phyloP scores from a whole-genome alignment of 345 rosid genomes.

The Nasturtium officinale region DNA sequence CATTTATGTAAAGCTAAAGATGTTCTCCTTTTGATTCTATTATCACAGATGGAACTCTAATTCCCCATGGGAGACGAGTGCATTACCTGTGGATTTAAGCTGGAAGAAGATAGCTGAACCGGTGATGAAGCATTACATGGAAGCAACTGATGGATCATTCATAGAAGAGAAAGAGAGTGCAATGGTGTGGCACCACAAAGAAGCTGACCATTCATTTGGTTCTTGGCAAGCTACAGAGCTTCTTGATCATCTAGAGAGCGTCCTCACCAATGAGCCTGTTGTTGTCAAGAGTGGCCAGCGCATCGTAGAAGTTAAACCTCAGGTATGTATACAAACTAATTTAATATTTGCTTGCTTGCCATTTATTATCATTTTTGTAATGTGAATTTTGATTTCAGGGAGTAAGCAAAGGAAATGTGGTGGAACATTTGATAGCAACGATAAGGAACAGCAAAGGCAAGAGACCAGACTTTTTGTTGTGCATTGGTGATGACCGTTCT shows the following conservation, averaged over 20 bases:
- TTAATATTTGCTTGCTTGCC: neutral
- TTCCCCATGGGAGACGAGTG: conserved; percentile 63
- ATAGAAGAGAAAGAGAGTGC: conserved; percentile 84
- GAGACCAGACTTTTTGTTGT: conserved; percentile 69
- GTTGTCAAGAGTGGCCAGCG: conserved; percentile 79
- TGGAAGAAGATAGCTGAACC: conserved; percentile 79
- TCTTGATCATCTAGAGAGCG: conserved; percentile 79
- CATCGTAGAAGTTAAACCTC: conserved; percentile 92
- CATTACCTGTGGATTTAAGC: conserved; percentile 45
- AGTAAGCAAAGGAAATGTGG: conserved; percentile 73
- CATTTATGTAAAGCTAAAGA: conserved; percentile 7
- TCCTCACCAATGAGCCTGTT: conserved; percentile 84
- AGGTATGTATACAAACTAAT: conserved; percentile 50
- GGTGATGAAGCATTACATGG: conserved; percentile 73
- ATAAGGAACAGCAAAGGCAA: conserved; percentile 50
- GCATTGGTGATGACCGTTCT: conserved; percentile 82
- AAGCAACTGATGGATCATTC: conserved; percentile 81
- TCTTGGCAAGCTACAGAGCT: conserved; percentile 84
- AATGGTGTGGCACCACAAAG: conserved; percentile 82
- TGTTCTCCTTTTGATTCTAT: neutral
- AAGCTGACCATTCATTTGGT: conserved; percentile 74
- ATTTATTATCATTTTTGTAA: conserved; percentile 3
- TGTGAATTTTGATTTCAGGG: conserved; percentile 50
- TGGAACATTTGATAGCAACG: conserved; percentile 61
- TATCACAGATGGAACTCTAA: conserved; percentile 59